phyloP scores from a whole-genome alignment of 1,284 basidiomycete species.

The Phellopilus nigrolimitatus region DNA sequence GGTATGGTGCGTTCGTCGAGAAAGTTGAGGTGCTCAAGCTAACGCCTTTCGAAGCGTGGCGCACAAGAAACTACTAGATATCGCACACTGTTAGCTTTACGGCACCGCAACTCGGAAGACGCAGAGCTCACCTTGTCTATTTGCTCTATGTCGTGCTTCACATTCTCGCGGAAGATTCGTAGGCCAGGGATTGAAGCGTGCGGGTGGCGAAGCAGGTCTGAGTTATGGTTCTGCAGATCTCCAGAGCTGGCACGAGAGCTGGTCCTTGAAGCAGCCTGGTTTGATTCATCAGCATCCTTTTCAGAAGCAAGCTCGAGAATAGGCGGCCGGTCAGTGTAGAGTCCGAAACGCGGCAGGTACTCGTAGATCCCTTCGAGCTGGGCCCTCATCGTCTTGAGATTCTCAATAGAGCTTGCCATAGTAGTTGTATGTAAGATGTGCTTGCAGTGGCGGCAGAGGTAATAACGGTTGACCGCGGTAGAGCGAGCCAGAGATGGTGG shows the following conservation, averaged over 20 bases:
- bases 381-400: not conserved
- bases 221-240: not conserved
- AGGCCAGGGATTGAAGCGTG: conserved; percentile 12
- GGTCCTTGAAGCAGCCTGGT: not conserved
- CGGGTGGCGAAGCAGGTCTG: conserved; percentile 2
- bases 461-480: too few species aligned
- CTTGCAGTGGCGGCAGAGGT: too few species aligned
- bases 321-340: conserved; percentile 1
- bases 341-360: conserved; percentile 8
- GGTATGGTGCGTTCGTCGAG: conserved; percentile 68
- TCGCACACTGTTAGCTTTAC: not conserved
- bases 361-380: conserved; percentile 11
- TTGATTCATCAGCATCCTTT: not conserved
- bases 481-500: too few species aligned
- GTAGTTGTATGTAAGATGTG: too few species aligned
- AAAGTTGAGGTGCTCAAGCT: conserved; percentile 28
- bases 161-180: conserved; percentile 11
- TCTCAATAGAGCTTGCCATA: conserved; percentile 10
- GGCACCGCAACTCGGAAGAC: not conserved
- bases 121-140: conserved; percentile 12
- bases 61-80: conserved; percentile 15
- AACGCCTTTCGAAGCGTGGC: not conserved
- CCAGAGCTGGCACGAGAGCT: not conserved
- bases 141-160: conserved; percentile 11
- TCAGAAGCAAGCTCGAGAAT: conserved; percentile 6